A percentile compares a stretch with the other conserved stretches of the same genome.
phyloP scores from a whole-genome alignment of 192 early-diverging fungal species.

The Haplosporangium gracile region DNA sequence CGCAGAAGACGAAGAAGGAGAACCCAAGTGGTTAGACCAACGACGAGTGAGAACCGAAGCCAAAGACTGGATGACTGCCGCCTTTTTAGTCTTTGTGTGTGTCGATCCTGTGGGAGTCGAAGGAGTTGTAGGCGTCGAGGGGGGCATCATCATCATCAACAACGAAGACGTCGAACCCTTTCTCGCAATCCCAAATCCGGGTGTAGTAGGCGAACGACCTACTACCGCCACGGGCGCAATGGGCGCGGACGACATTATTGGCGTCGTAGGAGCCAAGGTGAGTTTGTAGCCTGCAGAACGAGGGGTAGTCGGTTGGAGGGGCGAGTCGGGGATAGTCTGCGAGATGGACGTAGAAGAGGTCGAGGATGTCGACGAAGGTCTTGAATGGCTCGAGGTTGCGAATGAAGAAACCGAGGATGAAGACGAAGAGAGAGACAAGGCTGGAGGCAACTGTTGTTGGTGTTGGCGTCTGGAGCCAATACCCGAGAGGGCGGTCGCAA shows the following conservation, averaged over 20 bases:
- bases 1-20: neutral
- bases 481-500: neutral
- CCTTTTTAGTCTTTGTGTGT: constrained; percentile 3
- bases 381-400: constrained; percentile 8
- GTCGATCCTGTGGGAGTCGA: neutral
- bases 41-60: constrained; percentile 29
- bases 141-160: neutral
- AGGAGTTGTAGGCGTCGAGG: neutral
- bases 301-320: neutral
- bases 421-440: constrained; percentile 9
- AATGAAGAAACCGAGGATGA: constrained; percentile 19
- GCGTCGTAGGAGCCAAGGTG: neutral
- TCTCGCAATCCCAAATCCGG: too few relatives aligned
- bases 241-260: neutral
- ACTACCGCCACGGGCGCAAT: neutral
- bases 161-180: too few relatives aligned
- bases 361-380: constrained; percentile 29
- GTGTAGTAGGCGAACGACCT: neutral
- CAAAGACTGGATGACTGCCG: constrained; percentile 10
- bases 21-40: constrained; percentile 15
- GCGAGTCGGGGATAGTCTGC: neutral
- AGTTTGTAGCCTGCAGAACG: neutral
- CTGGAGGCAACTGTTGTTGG: neutral
- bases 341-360: constrained; percentile 15
- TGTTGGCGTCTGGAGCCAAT: neutral